These are phyloP conservation scores for Aspergillus bertholletiae DNA, from an alignment of 495 filamentous ascomycete genomes.

Conservation along the genomic window DNA sequence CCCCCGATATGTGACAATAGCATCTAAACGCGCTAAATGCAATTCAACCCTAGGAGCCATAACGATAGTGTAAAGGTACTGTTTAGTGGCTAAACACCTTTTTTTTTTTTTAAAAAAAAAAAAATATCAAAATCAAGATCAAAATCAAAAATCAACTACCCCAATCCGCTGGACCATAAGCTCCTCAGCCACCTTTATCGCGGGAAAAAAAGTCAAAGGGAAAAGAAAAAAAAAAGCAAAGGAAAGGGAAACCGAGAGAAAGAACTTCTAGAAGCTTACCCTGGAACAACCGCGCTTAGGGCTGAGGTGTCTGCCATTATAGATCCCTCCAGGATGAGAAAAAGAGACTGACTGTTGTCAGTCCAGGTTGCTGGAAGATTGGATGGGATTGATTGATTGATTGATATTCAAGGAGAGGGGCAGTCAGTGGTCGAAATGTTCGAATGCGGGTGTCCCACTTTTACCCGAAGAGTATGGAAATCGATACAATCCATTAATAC, in stretches of 20 bases:
- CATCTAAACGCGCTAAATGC: not conserved
- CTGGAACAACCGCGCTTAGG: not conserved
- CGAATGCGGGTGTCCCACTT: constrained; percentile 12
- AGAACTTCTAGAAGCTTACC: not conserved
- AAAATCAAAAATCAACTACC: too few species aligned
- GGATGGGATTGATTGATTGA: too few species aligned
- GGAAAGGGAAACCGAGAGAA: not conserved
- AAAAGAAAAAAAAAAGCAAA: not conserved
- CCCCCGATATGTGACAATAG: too few species aligned
- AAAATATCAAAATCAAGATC: too few species aligned
- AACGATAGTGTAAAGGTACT: too few species aligned
- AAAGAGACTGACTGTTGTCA: too few species aligned
- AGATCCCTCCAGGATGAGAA: not conserved
- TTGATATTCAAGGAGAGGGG: constrained; percentile 1
- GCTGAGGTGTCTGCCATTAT: not conserved
- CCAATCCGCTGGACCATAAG: too few species aligned
- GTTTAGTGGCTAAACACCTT: too few species aligned
- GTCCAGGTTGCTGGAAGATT: too few species aligned
- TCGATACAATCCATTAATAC: not conserved
- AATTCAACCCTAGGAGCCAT: not conserved
- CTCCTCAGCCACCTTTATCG: too few species aligned
- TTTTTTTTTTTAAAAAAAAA: too few species aligned
- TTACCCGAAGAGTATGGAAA: not conserved
- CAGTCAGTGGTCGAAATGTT: not conserved
- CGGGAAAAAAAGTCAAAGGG: not conserved